Percentiles rank a stretch among this genome's conserved stretches.
Evolutionary conservation across 495 filamentous ascomycete genomes (phyloP).

Genomic region (Aspergillus conjunctus): DNA sequence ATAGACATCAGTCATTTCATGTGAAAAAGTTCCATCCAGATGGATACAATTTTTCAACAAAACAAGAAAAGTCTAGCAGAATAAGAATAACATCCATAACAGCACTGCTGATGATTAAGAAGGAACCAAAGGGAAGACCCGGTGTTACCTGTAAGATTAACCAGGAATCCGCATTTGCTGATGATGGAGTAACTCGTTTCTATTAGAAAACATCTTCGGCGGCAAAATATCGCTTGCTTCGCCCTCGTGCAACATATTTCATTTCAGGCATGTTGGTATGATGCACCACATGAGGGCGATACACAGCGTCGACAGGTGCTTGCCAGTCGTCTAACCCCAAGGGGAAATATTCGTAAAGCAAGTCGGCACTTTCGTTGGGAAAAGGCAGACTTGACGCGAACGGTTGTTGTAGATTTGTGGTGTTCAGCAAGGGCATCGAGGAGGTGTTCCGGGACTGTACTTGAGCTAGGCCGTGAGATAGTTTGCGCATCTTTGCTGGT

Average conservation of each 20-base stretch:
- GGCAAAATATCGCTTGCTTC: slow-evolving; percentile 80
- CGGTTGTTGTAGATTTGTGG: slow-evolving; percentile 41
- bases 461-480: slow-evolving; percentile 40
- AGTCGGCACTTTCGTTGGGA: slow-evolving; percentile 74
- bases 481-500: slow-evolving; percentile 48
- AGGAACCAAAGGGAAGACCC: neutral
- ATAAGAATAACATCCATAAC: slow-evolving; percentile 5
- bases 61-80: neutral
- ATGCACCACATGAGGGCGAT: slow-evolving; percentile 90
- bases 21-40: slow-evolving; percentile 18
- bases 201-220: slow-evolving; percentile 59
- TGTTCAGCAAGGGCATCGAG: slow-evolving; percentile 40
- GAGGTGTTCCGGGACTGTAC: slow-evolving; percentile 35
- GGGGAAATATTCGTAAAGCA: slow-evolving; percentile 90
- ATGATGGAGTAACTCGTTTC: too few relatives aligned
- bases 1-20: slow-evolving; percentile 21
- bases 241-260: slow-evolving; percentile 68
- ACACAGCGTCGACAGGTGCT: slow-evolving; percentile 87
- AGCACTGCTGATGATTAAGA: slow-evolving; percentile 17
- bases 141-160: neutral
- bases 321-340: slow-evolving; percentile 90
- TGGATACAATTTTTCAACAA: slow-evolving; percentile 12
- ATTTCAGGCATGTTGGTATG: slow-evolving; percentile 80
- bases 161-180: too few relatives aligned
- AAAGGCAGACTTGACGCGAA: slow-evolving; percentile 48